Percentiles rank a stretch among this genome's conserved stretches.
phyloP scores from a whole-genome alignment of 257 asterid species.

The Solanum virginianum region DNA sequence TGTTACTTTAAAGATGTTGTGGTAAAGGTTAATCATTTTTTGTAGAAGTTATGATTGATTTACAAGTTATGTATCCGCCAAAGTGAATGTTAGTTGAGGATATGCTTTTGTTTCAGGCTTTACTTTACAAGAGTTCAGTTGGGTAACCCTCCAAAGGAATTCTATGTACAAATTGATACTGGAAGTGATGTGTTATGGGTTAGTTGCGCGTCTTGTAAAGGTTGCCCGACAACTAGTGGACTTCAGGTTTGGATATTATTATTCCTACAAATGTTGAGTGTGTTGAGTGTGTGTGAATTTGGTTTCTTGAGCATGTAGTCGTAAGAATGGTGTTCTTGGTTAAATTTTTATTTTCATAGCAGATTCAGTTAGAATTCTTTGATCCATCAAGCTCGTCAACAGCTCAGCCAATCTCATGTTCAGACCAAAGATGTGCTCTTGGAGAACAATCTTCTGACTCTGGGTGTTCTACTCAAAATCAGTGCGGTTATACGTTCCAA shows the following conservation, averaged over 20 bases:
- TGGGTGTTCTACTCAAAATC: constrained; percentile 43
- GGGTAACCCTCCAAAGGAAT: constrained; percentile 87
- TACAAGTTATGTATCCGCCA: background rate
- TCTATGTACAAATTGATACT: constrained; percentile 92
- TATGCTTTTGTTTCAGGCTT: constrained; percentile 41
- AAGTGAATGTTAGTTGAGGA: background rate
- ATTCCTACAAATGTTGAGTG: background rate
- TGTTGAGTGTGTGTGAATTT: background rate
- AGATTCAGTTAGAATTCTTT: constrained; percentile 78
- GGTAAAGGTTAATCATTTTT: background rate
- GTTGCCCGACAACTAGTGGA: constrained; percentile 92
- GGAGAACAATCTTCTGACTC: constrained; percentile 62
- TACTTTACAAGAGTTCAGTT: constrained; percentile 72
- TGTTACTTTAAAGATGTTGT: background rate
- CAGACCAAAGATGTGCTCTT: constrained; percentile 62
- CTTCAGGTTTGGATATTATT: constrained; percentile 46
- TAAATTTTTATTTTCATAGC: constrained; percentile 5
- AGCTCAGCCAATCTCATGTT: constrained; percentile 51
- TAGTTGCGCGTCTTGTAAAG: constrained; percentile 71
- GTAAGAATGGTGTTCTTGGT: background rate
- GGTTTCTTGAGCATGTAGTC: background rate
- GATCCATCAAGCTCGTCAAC: constrained; percentile 75
- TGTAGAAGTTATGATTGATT: background rate
- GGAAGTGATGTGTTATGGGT: constrained; percentile 99
- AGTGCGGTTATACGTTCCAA: constrained; percentile 75